phyloP scores from a whole-genome alignment of 2,329 filamentous ascomycete species.

The Bisporella sp. region DNA sequence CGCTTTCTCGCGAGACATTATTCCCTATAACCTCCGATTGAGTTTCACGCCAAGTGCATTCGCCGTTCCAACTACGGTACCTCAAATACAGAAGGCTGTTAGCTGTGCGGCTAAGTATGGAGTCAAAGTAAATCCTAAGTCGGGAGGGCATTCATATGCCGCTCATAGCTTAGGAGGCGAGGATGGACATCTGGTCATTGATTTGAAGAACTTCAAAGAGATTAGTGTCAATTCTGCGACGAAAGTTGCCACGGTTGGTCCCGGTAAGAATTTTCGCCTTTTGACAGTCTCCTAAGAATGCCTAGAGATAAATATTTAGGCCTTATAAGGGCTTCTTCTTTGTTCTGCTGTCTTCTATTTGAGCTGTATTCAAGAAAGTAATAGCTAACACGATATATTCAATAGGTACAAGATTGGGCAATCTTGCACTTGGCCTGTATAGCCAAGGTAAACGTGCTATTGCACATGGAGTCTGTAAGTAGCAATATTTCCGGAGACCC shows the following conservation, averaged over 20 bases:
- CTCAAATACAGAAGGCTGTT: constrained; percentile 36
- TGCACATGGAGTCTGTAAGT: constrained; percentile 29
- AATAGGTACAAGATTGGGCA: too few relatives aligned
- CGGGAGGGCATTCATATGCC: constrained; percentile 48
- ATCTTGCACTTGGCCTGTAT: constrained; percentile 30
- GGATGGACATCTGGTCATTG: constrained; percentile 46
- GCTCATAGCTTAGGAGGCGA: constrained; percentile 39
- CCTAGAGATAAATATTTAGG: too few relatives aligned
- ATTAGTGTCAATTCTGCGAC: constrained; percentile 41
- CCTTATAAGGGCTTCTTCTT: too few relatives aligned
- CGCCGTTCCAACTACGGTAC: constrained; percentile 7
- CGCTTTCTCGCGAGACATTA: constrained; percentile 9
- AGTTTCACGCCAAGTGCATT: constrained; percentile 11
- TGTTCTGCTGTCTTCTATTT: too few relatives aligned
- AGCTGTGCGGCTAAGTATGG: constrained; percentile 35
- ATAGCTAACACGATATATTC: too few relatives aligned
- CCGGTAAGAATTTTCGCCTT: constrained; percentile 35
- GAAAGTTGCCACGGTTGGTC: constrained; percentile 27
- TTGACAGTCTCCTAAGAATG: constrained; percentile 15
- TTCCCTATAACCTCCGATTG: constrained; percentile 16
- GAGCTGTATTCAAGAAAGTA: too few relatives aligned
- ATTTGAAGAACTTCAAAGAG: constrained; percentile 43
- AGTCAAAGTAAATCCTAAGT: constrained; percentile 41
- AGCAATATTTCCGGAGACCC: background rate
- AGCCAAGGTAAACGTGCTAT: constrained; percentile 29